phyloP scores from a whole-genome alignment of 2,329 filamentous ascomycete genomes.

The Pseudohalonectria lignicola region DNA sequence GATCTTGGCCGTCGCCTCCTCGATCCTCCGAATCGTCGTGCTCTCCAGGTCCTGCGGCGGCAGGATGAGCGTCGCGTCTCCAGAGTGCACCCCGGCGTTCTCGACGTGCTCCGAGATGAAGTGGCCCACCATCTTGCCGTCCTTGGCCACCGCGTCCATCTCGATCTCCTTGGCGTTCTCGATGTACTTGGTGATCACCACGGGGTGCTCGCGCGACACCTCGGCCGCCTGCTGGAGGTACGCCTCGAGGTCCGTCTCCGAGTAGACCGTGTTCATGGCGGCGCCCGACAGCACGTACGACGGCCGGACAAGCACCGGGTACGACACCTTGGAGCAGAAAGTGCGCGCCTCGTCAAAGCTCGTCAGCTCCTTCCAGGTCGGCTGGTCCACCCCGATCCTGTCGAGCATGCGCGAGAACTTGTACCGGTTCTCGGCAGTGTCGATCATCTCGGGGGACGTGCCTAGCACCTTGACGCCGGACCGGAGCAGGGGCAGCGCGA shows the following conservation, averaged over 20 bases:
- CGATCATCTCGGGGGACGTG: slow-evolving; percentile 98
- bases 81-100: slow-evolving; percentile 96
- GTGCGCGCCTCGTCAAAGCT: slow-evolving; percentile 81
- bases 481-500: slow-evolving; percentile 78
- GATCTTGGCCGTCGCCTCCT: slow-evolving; percentile 92
- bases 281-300: slow-evolving; percentile 96
- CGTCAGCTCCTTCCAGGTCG: slow-evolving; percentile 94
- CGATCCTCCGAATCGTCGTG: slow-evolving; percentile 83
- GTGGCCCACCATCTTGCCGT: slow-evolving; percentile 83
- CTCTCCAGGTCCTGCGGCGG: slow-evolving; percentile 86
- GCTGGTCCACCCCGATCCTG: slow-evolving; percentile 88
- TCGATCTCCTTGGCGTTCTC: slow-evolving; percentile 99
- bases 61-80: slow-evolving; percentile 89
- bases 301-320: slow-evolving; percentile 88
- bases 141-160: slow-evolving; percentile 93
- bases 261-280: slow-evolving; percentile 99
- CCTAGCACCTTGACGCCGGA: slow-evolving; percentile 87
- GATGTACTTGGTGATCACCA: slow-evolving; percentile 99
- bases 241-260: slow-evolving; percentile 77
- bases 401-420: slow-evolving; percentile 99
- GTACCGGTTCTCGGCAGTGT: slow-evolving; percentile 92
- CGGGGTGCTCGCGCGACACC: slow-evolving; percentile 89
- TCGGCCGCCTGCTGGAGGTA: slow-evolving; percentile 87
- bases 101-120: slow-evolving; percentile 99
- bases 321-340: slow-evolving; percentile 82